Base-by-base conservation (phyloP, 106 monocot genomes). In the Narthecium ossifragum region DNA sequence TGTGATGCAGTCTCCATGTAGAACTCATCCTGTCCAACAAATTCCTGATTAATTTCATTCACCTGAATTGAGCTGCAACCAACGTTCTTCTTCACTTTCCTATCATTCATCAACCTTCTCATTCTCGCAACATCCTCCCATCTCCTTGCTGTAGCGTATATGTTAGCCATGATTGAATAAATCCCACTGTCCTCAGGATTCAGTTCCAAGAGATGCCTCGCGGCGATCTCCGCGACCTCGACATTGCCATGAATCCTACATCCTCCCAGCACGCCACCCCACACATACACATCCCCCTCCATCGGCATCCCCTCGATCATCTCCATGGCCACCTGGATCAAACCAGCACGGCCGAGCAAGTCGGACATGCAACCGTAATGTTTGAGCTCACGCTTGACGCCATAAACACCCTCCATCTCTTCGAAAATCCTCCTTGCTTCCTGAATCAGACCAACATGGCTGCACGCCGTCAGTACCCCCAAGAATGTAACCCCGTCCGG, bases 361-460 rank as follows among this genome's bases (percentile, higher is more conserved):
- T 82, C 86, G 0, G 78, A 67, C 86, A 87, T 82, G 73, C 86
- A 87, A 1, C 82, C 86, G 15, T 79, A 82, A 15, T 87, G 86
- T 68, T 87, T 87, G 40, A 82, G 71, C 73, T 87, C 78, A 0
- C 58, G 70, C 14, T 34, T 6, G 2, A 87, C 75, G 0, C 72
- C 71, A 5, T 76, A 59, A 25, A 62, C 68, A 0, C 46, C 36
- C 41, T 65, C 75, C 78, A 87, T 82, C 52, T 72, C 72, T 6
- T 48, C 52, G 23, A 87, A 87, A 12, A 87, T 2, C 29, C 31
- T 38, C 41, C 48, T 33, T 4, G 78, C 87, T 15, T 1, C 48
- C 14, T 75, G 72, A 2, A 62, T 39, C 2, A 75, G 47, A 4
- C 87, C 82, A 1, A 63, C 29, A 17, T 82, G 87, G 65, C 78